Percentiles rank a stretch among this genome's conserved stretches.
Evolutionary conservation across 2,329 filamentous ascomycete genomes (phyloP).

Genomic region (Phialocephala sp.): DNA sequence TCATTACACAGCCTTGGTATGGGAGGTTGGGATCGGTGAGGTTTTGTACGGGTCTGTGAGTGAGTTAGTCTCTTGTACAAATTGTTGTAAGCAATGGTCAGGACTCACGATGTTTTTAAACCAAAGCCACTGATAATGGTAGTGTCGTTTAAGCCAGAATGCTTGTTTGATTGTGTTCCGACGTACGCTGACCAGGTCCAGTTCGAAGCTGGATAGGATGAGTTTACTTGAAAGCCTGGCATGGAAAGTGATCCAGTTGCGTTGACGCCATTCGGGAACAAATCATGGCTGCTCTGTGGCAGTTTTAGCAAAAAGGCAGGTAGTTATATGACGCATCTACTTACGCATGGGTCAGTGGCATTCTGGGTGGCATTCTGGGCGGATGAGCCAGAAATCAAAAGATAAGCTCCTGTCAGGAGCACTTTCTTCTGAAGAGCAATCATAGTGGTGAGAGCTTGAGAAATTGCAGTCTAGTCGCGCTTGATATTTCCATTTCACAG

Average conservation of each 20-base stretch:
- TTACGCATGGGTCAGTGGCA: background rate
- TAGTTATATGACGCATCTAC: background rate
- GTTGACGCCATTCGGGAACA: background rate
- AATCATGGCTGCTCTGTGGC: background rate
- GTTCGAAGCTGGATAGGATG: background rate
- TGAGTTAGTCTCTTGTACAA: background rate
- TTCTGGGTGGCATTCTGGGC: background rate
- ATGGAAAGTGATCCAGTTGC: background rate
- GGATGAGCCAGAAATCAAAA: no score
- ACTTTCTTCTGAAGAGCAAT: no score
- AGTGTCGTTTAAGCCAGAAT: background rate
- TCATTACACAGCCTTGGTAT: background rate
- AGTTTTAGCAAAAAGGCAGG: background rate
- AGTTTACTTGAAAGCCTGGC: conserved; percentile 3
- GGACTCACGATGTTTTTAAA: background rate
- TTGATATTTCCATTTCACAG: no score
- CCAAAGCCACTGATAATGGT: background rate
- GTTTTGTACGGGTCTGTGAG: background rate
- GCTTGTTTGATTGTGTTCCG: background rate
- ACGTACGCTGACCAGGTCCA: conserved; percentile 6
- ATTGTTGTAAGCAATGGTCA: background rate
- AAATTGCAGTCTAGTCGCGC: no score
- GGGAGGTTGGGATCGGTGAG: background rate
- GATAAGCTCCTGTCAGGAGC: no score
- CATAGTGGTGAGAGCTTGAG: no score